Evolutionary conservation across 495 filamentous ascomycete genomes (phyloP).

Genomic region (Chaetomium tenue): DNA sequence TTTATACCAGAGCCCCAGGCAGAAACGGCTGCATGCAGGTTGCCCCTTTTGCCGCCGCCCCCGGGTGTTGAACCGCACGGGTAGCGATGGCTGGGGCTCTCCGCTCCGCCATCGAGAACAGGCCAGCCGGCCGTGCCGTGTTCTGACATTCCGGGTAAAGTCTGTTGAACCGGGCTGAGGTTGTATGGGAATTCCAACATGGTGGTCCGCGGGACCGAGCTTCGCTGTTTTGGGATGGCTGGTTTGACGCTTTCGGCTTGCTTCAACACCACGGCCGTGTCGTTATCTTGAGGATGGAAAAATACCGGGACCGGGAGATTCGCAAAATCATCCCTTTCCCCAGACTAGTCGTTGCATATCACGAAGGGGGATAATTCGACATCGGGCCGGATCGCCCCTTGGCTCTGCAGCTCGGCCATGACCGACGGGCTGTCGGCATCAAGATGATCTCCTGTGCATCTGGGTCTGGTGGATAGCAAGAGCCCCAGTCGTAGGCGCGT

Average conservation of each 20-base stretch:
- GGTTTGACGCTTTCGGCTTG: conserved; percentile 5
- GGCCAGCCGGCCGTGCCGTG: conserved; percentile 27
- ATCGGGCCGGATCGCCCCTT: conserved; percentile 25
- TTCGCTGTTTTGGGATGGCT: not conserved
- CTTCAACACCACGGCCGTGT: conserved; percentile 2
- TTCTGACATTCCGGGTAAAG: conserved; percentile 30
- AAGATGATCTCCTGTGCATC: conserved; percentile 6
- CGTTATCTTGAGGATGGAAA: not conserved
- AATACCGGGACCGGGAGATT: conserved; percentile 1
- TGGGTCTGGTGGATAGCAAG: not conserved
- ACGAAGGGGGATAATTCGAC: conserved; percentile 14
- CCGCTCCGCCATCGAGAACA: conserved; percentile 10
- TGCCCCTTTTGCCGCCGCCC: conserved; percentile 25
- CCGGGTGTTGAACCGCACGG: conserved; percentile 12
- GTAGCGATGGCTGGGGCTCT: conserved; percentile 13
- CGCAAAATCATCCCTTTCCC: not conserved
- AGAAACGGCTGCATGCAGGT: conserved; percentile 34
- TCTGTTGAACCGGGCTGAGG: conserved; percentile 27
- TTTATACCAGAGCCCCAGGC: conserved; percentile 32
- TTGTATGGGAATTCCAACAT: conserved; percentile 21
- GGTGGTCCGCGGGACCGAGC: conserved; percentile 20
- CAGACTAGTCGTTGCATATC: conserved; percentile 1
- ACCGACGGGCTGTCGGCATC: conserved; percentile 19
- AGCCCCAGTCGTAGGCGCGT: not conserved
- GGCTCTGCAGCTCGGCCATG: conserved; percentile 20